Evolutionary conservation across 805 yeast genomes (phyloP).

Genomic region (Candida michaelii): DNA sequence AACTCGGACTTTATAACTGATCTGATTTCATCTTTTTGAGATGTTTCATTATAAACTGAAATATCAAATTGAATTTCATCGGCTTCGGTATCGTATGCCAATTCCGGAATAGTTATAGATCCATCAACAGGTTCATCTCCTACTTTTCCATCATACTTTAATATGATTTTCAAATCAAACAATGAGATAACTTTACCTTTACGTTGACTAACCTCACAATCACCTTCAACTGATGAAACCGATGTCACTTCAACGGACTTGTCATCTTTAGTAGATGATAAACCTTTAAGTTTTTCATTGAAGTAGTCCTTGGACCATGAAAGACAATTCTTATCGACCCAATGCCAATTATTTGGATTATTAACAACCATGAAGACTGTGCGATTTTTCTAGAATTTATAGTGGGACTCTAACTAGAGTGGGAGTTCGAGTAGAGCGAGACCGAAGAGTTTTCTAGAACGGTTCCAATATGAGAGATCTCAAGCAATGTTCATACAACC

Average conservation of each 20-base stretch:
- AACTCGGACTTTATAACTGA: conserved; percentile 48
- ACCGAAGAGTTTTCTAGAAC: no score
- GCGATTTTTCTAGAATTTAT: background rate
- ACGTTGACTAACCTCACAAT: conserved; percentile 94
- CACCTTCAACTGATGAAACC: conserved; percentile 78
- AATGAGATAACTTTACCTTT: conserved; percentile 94
- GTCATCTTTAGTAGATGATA: conserved; percentile 37
- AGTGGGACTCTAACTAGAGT: no score
- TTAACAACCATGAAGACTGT: conserved; percentile 72
- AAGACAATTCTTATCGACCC: conserved; percentile 97
- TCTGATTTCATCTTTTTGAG: conserved; percentile 52
- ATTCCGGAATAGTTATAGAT: conserved; percentile 80
- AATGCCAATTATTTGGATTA: conserved; percentile 99
- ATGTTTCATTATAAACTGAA: conserved; percentile 56
- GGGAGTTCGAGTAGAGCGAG: no score
- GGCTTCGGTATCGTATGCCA: conserved; percentile 86
- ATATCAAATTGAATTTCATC: conserved; percentile 87
- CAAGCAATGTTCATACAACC: no score
- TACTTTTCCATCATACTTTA: conserved; percentile 44
- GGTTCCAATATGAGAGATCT: no score
- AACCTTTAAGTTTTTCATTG: conserved; percentile 54
- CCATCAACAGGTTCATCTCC: conserved; percentile 55
- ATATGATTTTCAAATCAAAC: conserved; percentile 72
- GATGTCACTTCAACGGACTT: conserved; percentile 36
- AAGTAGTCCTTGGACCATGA: conserved; percentile 87